Percentiles rank a stretch among this genome's conserved stretches.
These are phyloP conservation scores for Blastocystis sp. DNA, from an alignment of 352 stramenopile species.

Conservation along the genomic window DNA sequence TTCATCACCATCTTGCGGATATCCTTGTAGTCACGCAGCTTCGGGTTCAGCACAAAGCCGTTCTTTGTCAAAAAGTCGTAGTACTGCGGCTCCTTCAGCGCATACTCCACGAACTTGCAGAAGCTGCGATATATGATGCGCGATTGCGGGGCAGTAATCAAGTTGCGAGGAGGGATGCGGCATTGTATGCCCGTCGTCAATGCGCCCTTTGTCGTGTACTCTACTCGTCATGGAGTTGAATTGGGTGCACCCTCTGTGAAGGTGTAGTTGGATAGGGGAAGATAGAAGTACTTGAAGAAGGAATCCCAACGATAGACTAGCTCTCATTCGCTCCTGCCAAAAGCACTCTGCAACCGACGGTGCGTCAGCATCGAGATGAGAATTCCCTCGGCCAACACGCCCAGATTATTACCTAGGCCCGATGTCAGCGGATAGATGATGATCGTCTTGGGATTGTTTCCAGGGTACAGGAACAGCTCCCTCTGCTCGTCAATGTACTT, in stretches of 20 bases:
- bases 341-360: constrained; percentile 37
- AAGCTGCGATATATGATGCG: constrained; percentile 14
- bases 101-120: constrained; percentile 55
- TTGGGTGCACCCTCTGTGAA: background rate
- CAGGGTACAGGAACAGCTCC: background rate
- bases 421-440: constrained; percentile 28
- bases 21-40: constrained; percentile 7
- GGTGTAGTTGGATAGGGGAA: constrained; percentile 18
- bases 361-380: constrained; percentile 51
- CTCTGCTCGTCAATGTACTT: constrained; percentile 42
- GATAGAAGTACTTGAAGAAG: constrained; percentile 30
- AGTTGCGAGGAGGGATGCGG: background rate
- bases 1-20: constrained; percentile 58
- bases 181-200: background rate
- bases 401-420: constrained; percentile 37
- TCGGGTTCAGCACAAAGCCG: constrained; percentile 58
- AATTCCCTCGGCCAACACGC: constrained; percentile 52
- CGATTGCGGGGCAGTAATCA: background rate
- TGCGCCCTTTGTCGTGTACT: background rate
- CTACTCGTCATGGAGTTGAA: constrained; percentile 2
- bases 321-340: background rate
- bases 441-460: background rate
- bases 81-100: background rate
- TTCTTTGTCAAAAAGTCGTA: constrained; percentile 19
- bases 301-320: constrained; percentile 47